Evolutionary conservation across 139 green algal species (phyloP).

Genomic region (Nannochloris sp.): DNA sequence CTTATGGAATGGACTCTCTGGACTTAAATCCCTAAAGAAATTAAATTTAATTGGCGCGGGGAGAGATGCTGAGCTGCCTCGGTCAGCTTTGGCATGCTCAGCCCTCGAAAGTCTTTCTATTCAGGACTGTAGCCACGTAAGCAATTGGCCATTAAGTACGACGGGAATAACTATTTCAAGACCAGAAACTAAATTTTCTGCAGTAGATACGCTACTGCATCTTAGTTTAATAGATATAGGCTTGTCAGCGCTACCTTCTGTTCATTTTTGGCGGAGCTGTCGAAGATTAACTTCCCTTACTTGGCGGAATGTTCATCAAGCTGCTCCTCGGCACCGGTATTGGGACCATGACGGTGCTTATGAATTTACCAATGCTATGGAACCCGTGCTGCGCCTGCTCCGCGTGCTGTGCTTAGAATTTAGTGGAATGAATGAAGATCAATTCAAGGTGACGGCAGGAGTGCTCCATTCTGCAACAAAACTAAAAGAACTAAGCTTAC

Average conservation of each 20-base stretch:
- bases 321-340: not conserved
- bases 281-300: not conserved
- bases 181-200: not conserved
- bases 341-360: not conserved
- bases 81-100: not conserved
- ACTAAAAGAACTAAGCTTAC: no score
- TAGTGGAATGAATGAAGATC: not conserved
- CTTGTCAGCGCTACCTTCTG: not conserved
- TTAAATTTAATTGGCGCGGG: not conserved
- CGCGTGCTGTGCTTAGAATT: not conserved
- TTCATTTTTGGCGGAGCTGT: not conserved
- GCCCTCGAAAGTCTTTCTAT: not conserved
- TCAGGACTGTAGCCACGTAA: not conserved
- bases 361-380: not conserved
- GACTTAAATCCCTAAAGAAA: not conserved
- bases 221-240: not conserved
- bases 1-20: not conserved
- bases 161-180: no score
- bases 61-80: not conserved
- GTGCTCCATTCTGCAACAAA: no score
- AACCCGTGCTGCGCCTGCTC: not conserved
- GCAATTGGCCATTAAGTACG: not conserved
- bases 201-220: not conserved
- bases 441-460: no score
- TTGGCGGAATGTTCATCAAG: not conserved